These are phyloP conservation scores for Berberis vulgaris DNA, from an alignment of 164 flowering plant species.

Conservation along the genomic window DNA sequence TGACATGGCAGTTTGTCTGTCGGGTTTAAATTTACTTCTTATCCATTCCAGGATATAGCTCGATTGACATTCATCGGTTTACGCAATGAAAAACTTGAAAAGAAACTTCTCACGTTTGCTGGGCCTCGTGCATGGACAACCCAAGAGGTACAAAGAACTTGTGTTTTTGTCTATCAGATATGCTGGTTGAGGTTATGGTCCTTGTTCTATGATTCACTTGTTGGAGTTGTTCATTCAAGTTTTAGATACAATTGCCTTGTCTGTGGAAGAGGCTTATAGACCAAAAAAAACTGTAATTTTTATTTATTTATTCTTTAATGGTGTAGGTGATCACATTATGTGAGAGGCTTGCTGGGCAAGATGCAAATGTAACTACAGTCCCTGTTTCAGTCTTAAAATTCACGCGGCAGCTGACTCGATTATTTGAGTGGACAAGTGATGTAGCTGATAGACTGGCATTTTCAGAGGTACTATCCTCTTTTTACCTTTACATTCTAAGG, in stretches of 20 bases:
- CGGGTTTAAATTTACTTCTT: slow-evolving; percentile 2
- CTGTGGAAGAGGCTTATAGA: too few species aligned
- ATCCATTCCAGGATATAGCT: slow-evolving; percentile 68
- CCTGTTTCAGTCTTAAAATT: slow-evolving; percentile 83
- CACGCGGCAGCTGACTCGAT: slow-evolving; percentile 76
- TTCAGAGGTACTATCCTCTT: slow-evolving; percentile 66
- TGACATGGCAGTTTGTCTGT: background rate
- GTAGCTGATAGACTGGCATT: slow-evolving; percentile 98
- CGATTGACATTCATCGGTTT: slow-evolving; percentile 83
- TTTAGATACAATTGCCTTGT: too few species aligned
- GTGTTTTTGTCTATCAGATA: background rate
- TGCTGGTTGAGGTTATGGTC: background rate
- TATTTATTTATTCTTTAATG: background rate
- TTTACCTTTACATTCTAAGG: background rate
- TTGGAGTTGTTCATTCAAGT: too few species aligned
- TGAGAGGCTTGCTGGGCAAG: slow-evolving; percentile 97
- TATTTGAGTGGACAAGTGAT: slow-evolving; percentile 96
- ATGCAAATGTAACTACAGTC: slow-evolving; percentile 94
- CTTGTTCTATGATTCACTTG: too few species aligned
- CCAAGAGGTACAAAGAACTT: slow-evolving; percentile 60
- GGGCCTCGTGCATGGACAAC: slow-evolving; percentile 99
- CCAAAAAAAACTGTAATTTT: background rate
- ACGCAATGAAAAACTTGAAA: slow-evolving; percentile 71
- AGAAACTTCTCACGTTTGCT: slow-evolving; percentile 79
- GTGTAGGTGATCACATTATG: slow-evolving; percentile 85